Percentiles rank a stretch among this genome's conserved stretches.
Conservation (phyloP, 352 stramenopile species). For the Pythium oligandrum region DNA sequence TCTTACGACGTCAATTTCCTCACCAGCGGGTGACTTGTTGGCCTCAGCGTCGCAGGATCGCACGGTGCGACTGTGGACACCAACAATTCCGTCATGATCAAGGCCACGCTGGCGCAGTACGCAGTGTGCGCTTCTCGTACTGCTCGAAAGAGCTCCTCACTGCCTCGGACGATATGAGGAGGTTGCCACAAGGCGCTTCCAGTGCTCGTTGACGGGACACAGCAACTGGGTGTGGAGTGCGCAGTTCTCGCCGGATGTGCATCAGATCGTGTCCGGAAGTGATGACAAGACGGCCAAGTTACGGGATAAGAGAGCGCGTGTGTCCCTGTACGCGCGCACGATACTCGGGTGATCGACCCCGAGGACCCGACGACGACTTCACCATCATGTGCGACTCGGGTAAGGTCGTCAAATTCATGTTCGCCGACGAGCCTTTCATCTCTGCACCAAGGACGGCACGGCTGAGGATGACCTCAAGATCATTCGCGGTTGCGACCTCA, state of each 20-base stretch:
- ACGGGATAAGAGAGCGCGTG: constrained; percentile 84
- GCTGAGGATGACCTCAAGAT: too few species aligned
- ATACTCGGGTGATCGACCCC: too few species aligned
- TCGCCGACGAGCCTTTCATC: too few species aligned
- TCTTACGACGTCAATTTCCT: too few species aligned
- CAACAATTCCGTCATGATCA: constrained; percentile 66
- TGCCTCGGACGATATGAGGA: constrained; percentile 89
- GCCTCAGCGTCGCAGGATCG: constrained; percentile 89
- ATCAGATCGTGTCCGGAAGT: constrained; percentile 64
- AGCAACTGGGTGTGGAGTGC: constrained; percentile 91
- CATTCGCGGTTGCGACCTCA: too few species aligned
- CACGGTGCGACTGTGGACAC: constrained; percentile 88
- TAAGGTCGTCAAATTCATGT: background rate
- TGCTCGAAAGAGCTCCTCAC: constrained; percentile 81
- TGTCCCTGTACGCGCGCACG: constrained; percentile 64
- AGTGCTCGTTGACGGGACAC: constrained; percentile 86
- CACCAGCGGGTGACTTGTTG: constrained; percentile 71
- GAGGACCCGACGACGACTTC: constrained; percentile 2
- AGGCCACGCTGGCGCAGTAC: constrained; percentile 65
- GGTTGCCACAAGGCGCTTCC: constrained; percentile 78
- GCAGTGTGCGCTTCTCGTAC: constrained; percentile 82
- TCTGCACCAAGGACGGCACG: too few species aligned
- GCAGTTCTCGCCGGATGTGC: constrained; percentile 71
- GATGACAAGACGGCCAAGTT: constrained; percentile 92
- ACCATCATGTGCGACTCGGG: too few species aligned